Conservation (phyloP, 306 rosid genomes). For the Glycine soja region DNA sequence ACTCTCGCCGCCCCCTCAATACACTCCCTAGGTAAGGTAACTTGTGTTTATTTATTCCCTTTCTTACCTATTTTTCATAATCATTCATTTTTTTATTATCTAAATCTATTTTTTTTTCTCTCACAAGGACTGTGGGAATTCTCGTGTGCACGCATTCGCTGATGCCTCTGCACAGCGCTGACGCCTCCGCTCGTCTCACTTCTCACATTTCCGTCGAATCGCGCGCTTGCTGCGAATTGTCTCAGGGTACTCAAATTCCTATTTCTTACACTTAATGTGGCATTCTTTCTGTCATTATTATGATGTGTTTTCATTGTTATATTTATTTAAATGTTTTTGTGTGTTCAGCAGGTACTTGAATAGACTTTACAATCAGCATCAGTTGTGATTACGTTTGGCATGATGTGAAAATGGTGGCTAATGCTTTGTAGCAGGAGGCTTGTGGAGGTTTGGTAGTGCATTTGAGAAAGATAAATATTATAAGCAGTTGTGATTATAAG, state of each 20-base stretch:
- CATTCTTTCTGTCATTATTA: too few relatives aligned
- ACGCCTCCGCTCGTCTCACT: conserved; percentile 56
- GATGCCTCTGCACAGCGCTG: conserved; percentile 63
- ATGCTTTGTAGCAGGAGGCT: conserved; percentile 46
- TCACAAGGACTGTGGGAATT: conserved; percentile 48
- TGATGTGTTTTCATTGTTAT: too few relatives aligned
- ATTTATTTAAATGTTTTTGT: too few relatives aligned
- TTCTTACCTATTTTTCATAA: not conserved
- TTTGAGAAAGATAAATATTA: not conserved
- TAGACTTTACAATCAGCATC: conserved; percentile 10
- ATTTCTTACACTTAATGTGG: not conserved
- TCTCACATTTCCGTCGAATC: conserved; percentile 57
- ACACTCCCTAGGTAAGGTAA: conserved; percentile 49
- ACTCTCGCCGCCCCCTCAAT: conserved; percentile 52
- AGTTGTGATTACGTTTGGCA: conserved; percentile 24
- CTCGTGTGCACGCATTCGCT: conserved; percentile 65
- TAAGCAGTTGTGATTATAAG: not conserved
- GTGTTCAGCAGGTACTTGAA: conserved; percentile 47
- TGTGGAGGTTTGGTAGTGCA: conserved; percentile 17
- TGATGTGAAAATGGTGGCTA: conserved; percentile 31
- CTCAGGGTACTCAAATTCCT: conserved; percentile 57
- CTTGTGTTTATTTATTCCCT: not conserved
- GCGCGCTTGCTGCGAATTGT: conserved; percentile 68
- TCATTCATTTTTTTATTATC: not conserved
- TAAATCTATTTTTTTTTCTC: not conserved